A percentile compares a stretch with the other conserved stretches of the same genome.
Evolutionary conservation across 2,329 filamentous ascomycete genomes (phyloP).

Genomic region (Capronia americana): DNA sequence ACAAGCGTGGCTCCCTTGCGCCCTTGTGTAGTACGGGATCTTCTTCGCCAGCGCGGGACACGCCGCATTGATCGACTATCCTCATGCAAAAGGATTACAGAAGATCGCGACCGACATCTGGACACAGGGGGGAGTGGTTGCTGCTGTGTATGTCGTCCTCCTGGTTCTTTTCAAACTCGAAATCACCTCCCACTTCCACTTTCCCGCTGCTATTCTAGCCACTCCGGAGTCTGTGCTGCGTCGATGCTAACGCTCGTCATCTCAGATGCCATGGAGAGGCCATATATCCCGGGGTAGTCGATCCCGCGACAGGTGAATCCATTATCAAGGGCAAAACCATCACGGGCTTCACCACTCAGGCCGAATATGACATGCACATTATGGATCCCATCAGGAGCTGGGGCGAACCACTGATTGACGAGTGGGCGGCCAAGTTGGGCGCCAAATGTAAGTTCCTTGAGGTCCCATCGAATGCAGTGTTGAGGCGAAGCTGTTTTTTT

Average conservation of each 20-base stretch:
- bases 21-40: conserved; percentile 43
- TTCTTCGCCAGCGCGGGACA: conserved; percentile 55
- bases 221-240: neutral
- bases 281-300: conserved; percentile 48
- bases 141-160: conserved; percentile 45
- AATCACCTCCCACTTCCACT: neutral
- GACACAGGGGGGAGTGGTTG: conserved; percentile 50
- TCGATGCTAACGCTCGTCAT: neutral
- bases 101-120: conserved; percentile 51
- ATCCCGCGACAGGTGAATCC: conserved; percentile 45
- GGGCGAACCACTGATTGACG: conserved; percentile 46
- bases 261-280: conserved; percentile 48
- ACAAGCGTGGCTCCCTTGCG: neutral
- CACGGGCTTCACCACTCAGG: conserved; percentile 52
- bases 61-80: conserved; percentile 57
- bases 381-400: conserved; percentile 44
- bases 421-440: conserved; percentile 42
- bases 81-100: conserved; percentile 51
- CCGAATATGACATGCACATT: conserved; percentile 46
- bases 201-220: neutral
- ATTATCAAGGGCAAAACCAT: conserved; percentile 49
- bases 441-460: conserved; percentile 44
- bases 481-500: neutral
- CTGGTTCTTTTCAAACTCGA: neutral
- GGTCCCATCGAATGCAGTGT: neutral